Evolutionary conservation across 2,329 filamentous ascomycete species (phyloP).

Genomic region (Chaetomium olivaceum): DNA sequence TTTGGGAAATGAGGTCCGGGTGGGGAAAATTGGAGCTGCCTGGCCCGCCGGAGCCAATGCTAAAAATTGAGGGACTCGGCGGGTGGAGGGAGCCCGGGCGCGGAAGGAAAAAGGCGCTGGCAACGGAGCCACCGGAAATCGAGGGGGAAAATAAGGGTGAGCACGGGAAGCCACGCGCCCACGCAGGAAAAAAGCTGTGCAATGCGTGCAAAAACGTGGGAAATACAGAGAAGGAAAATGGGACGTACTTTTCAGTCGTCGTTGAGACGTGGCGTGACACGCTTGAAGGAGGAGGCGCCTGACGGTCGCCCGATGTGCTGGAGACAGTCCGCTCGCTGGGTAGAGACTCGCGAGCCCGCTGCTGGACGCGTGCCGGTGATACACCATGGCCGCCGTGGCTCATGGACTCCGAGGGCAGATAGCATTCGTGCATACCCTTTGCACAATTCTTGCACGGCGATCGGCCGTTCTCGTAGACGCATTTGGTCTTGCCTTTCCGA

Average conservation of each 20-base stretch:
- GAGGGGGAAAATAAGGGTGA: neutral
- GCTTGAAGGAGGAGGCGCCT: slow-evolving; percentile 47
- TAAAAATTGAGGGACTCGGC: slow-evolving; percentile 27
- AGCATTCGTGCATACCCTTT: slow-evolving; percentile 65
- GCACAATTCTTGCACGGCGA: slow-evolving; percentile 65
- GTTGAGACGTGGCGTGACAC: slow-evolving; percentile 51
- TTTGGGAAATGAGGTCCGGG: slow-evolving; percentile 34
- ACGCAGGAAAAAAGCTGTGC: slow-evolving; percentile 6
- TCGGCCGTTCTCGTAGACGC: slow-evolving; percentile 62
- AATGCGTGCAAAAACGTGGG: neutral
- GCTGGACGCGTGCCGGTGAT: slow-evolving; percentile 54
- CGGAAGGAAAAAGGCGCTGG: slow-evolving; percentile 21
- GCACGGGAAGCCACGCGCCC: slow-evolving; percentile 1
- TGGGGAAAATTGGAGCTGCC: slow-evolving; percentile 34
- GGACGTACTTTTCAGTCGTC: slow-evolving; percentile 53
- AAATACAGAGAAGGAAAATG: neutral
- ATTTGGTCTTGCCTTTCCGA: slow-evolving; percentile 65
- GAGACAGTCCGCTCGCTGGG: slow-evolving; percentile 54
- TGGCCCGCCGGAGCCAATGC: slow-evolving; percentile 27
- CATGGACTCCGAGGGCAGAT: slow-evolving; percentile 61
- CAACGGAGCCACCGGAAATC: slow-evolving; percentile 24
- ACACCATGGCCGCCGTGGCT: slow-evolving; percentile 59
- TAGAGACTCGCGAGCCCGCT: slow-evolving; percentile 56
- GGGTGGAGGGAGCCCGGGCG: slow-evolving; percentile 27
- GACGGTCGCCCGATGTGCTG: slow-evolving; percentile 46